Conservation (phyloP, 768 basidiomycete species). For the Mycena crocata region DNA sequence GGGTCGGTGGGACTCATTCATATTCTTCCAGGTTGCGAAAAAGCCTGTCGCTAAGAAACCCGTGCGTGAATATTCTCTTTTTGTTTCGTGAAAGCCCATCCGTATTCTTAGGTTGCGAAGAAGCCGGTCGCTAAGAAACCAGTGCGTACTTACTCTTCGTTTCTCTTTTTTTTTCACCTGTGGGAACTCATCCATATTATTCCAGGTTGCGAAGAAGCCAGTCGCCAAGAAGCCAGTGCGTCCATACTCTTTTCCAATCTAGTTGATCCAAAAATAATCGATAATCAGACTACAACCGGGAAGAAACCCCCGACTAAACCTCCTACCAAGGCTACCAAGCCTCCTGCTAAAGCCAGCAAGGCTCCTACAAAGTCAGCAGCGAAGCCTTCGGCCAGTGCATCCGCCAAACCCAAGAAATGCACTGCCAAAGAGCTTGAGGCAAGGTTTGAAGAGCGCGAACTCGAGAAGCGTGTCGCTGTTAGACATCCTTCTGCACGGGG, state of each 20-base stretch:
- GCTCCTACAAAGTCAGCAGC: not conserved
- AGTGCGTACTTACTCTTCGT: too few relatives aligned
- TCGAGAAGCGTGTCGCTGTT: not conserved
- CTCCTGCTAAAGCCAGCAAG: not conserved
- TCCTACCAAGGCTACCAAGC: not conserved
- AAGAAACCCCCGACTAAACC: not conserved
- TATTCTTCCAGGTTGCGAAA: too few relatives aligned
- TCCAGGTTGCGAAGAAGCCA: too few relatives aligned
- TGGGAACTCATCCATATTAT: too few relatives aligned
- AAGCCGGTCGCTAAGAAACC: not conserved
- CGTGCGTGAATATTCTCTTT: not conserved
- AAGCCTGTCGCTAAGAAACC: constrained; percentile 11
- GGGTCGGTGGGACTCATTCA: too few relatives aligned
- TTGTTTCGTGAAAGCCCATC: not conserved
- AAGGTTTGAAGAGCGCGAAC: not conserved
- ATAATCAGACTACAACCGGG: too few relatives aligned
- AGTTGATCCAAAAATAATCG: too few relatives aligned
- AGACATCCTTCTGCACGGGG: constrained; percentile 5
- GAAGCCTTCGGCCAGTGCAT: constrained; percentile 1
- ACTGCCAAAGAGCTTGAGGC: constrained; percentile 1
- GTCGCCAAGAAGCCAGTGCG: too few relatives aligned
- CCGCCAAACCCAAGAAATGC: constrained; percentile 4
- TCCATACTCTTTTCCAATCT: too few relatives aligned
- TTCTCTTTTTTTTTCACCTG: too few relatives aligned
- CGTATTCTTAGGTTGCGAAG: not conserved